These are phyloP conservation scores for Cryptococcus sp. DNA, from an alignment of 1,284 basidiomycete species.

Conservation along the genomic window DNA sequence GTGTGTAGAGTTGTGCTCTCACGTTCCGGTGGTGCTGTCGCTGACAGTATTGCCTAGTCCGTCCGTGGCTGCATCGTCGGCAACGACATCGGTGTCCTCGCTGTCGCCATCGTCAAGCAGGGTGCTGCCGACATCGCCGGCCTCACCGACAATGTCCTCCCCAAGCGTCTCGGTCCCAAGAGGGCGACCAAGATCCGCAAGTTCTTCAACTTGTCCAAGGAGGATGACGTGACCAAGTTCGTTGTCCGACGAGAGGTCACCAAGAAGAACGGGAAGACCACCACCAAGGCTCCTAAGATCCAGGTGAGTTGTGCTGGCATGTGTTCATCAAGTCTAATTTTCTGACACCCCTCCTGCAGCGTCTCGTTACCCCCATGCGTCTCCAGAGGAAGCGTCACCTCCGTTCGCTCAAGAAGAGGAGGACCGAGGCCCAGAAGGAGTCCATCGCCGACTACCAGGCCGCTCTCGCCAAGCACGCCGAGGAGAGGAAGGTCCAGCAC, in stretches of 20 bases:
- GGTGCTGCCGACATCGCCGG: slow-evolving; percentile 89
- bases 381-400: slow-evolving; percentile 96
- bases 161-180: slow-evolving; percentile 82
- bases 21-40: neutral
- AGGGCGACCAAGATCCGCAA: slow-evolving; percentile 90
- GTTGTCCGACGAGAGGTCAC: slow-evolving; percentile 87
- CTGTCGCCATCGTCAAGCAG: slow-evolving; percentile 94
- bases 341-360: slow-evolving; percentile 34
- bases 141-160: slow-evolving; percentile 86
- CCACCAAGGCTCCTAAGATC: slow-evolving; percentile 84
- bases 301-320: slow-evolving; percentile 39
- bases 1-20: slow-evolving; percentile 15
- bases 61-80: slow-evolving; percentile 98
- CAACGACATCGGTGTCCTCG: slow-evolving; percentile 92
- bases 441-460: slow-evolving; percentile 90
- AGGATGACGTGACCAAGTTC: slow-evolving; percentile 97
- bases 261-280: slow-evolving; percentile 96
- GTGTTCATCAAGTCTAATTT: neutral
- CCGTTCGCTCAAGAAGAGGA: slow-evolving; percentile 81
- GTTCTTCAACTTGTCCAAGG: slow-evolving; percentile 98
- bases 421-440: slow-evolving; percentile 87
- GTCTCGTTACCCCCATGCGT: slow-evolving; percentile 88
- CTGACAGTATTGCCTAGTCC: slow-evolving; percentile 16
- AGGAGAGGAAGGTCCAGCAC: slow-evolving; percentile 84
- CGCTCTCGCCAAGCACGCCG: slow-evolving; percentile 81